Base-by-base conservation (phyloP, 352 stramenopile genomes). In the Globisporangium echinulatum region DNA sequence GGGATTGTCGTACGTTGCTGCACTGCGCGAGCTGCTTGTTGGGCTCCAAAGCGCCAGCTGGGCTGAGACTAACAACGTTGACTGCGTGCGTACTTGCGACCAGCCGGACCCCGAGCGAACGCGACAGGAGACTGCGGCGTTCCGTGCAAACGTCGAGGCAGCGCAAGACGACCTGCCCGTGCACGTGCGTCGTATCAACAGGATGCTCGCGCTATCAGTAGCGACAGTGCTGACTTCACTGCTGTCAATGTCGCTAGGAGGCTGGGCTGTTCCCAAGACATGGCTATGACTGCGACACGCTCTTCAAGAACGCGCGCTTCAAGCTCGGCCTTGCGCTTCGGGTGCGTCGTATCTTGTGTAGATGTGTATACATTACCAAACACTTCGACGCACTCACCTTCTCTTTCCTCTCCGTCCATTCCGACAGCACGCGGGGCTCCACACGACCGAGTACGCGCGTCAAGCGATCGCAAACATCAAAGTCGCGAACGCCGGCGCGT, bases 271-370 rank as follows among this genome's bases (percentile, higher is more conserved):
- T 90, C 50, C 82, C 80, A 3, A 76, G 72, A 1, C 77, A 92
- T 33, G 82, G 82, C 11, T 92, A 92, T 52, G 82, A 90, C 63
- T 84, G 69, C 46, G 75, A 87, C 19, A 90, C 69, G 44, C 73
- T 92, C 1, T 92, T 92, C 67, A 87, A 86, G 61, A 88, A 90
- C 39, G 82, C 82, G n/a, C 73, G 80, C 5, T 92, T 92, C 59
- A 88, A 88, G 54, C 72, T 92, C 13, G 82, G 82, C 0, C 67
- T 92, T 11, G 82, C 82, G 25, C 70, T 92, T 9, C 80, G 79
- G 40, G 77, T 87, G 64, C 10, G 67, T 42, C 25, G 25, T 2
- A 33, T 33, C 25, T 33, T 33, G 33, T 43, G 4, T 5, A 13
- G 4, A 5, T 46, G 42, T 15, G 42, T 46, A 46, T 46, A 46